Percentiles rank a stretch among this genome's conserved stretches.
phyloP scores from a whole-genome alignment of 495 filamentous ascomycete genomes.

The Penicillium crystallinum region DNA sequence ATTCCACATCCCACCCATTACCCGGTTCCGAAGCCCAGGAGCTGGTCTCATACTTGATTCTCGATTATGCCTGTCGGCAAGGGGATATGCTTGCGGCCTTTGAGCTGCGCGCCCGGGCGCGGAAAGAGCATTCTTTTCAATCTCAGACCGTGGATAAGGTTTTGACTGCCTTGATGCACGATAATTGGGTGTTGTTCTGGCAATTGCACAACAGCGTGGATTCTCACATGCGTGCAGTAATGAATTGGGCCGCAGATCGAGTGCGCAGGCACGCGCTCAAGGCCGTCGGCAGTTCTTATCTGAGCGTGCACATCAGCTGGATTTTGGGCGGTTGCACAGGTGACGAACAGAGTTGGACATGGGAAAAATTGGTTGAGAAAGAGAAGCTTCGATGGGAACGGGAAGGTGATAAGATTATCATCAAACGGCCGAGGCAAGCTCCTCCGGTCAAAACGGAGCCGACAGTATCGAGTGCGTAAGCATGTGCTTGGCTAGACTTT shows the following conservation, averaged over 20 bases:
- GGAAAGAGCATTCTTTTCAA: slow-evolving; percentile 47
- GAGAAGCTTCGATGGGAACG: slow-evolving; percentile 78
- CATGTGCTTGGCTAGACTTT: background rate
- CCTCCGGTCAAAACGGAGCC: slow-evolving; percentile 19
- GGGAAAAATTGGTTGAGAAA: slow-evolving; percentile 60
- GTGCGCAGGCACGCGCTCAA: slow-evolving; percentile 71
- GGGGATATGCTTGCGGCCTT: slow-evolving; percentile 70
- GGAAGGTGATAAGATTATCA: slow-evolving; percentile 62
- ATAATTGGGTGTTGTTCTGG: slow-evolving; percentile 79
- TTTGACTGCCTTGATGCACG: slow-evolving; percentile 65
- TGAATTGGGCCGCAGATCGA: slow-evolving; percentile 71
- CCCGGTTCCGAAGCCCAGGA: slow-evolving; percentile 67
- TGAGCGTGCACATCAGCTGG: slow-evolving; percentile 58
- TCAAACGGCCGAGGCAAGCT: slow-evolving; percentile 51
- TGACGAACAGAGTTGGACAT: slow-evolving; percentile 63
- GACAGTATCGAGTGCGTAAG: slow-evolving; percentile 16
- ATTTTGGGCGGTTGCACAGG: slow-evolving; percentile 41
- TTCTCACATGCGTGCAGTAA: slow-evolving; percentile 65
- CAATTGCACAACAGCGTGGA: slow-evolving; percentile 65
- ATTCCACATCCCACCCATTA: slow-evolving; percentile 55
- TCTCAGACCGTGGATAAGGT: slow-evolving; percentile 62
- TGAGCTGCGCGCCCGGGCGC: slow-evolving; percentile 44
- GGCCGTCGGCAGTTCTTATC: slow-evolving; percentile 76
- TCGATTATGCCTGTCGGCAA: slow-evolving; percentile 84
- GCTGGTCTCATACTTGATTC: slow-evolving; percentile 70